Conservation (phyloP, 371 early-diverging fungal genomes). For the Saksenaea oblongispora region DNA sequence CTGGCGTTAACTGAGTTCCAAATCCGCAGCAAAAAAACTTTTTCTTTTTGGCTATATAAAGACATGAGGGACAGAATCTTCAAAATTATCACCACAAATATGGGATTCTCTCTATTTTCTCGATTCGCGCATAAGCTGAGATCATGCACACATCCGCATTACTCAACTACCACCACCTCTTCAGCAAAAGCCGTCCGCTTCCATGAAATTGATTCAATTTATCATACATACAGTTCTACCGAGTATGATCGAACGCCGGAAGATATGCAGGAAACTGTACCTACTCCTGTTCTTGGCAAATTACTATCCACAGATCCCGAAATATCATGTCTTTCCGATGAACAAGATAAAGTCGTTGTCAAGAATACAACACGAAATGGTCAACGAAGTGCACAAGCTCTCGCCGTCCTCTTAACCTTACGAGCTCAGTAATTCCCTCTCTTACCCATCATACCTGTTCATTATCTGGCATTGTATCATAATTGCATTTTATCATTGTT, state of each 20-base stretch:
- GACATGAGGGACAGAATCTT: not conserved
- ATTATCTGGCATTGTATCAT: not conserved
- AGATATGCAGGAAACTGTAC: not conserved
- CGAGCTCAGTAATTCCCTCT: not conserved
- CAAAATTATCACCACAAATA: not conserved
- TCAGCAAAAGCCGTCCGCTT: not conserved
- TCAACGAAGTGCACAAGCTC: slow-evolving; percentile 1
- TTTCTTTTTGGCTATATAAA: not conserved
- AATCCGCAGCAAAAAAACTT: slow-evolving; percentile 1
- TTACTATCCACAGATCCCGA: not conserved
- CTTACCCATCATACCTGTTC: not conserved
- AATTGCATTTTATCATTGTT: not conserved
- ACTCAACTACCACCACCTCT: not conserved
- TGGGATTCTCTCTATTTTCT: slow-evolving; percentile 1
- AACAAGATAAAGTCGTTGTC: slow-evolving; percentile 1
- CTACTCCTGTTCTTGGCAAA: not conserved
- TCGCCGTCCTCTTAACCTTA: not conserved
- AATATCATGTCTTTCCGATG: not conserved
- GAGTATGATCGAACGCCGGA: slow-evolving; percentile 1
- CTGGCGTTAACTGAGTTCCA: not conserved
- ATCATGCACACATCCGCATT: not conserved
- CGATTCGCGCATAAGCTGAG: slow-evolving; percentile 3
- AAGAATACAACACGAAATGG: not conserved
- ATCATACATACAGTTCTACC: not conserved
- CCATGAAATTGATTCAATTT: not conserved